Conservation (phyloP, 1,284 basidiomycete genomes). For the Wolfiporia cocos region DNA sequence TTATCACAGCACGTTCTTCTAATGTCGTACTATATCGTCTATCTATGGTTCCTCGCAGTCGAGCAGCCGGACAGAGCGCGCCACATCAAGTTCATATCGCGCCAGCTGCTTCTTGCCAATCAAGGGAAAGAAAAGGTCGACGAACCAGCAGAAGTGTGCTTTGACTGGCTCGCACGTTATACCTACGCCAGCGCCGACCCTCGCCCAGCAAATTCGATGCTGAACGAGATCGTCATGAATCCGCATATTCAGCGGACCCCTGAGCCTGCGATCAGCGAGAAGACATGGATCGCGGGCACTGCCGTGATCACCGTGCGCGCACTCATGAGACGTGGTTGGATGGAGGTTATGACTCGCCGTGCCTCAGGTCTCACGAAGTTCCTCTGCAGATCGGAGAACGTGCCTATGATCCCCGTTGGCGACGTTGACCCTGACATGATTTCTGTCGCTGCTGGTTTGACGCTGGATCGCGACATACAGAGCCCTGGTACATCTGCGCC, state of each 20-base stretch:
- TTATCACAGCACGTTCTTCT: constrained; percentile 94
- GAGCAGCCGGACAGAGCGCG: constrained; percentile 80
- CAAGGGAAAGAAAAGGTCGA: constrained; percentile 74
- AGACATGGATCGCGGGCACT: constrained; percentile 87
- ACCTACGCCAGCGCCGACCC: constrained; percentile 94
- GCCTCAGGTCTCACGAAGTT: constrained; percentile 89
- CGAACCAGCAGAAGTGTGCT: constrained; percentile 92
- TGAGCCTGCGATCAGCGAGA: constrained; percentile 45
- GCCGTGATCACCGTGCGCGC: constrained; percentile 82
- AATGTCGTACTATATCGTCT: constrained; percentile 90
- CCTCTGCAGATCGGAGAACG: constrained; percentile 88
- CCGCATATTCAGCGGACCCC: constrained; percentile 29
- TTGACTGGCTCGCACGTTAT: constrained; percentile 96
- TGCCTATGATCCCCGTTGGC: constrained; percentile 77
- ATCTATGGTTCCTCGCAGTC: constrained; percentile 93
- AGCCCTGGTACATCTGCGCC: not conserved
- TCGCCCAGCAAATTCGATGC: constrained; percentile 75
- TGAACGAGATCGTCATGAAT: constrained; percentile 70
- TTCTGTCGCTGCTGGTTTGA: constrained; percentile 64
- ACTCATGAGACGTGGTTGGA: constrained; percentile 79
- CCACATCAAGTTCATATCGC: constrained; percentile 84
- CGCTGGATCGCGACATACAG: constrained; percentile 52
- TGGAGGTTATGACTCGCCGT: constrained; percentile 81
- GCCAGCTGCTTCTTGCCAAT: constrained; percentile 86
- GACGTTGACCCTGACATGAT: constrained; percentile 76